Percentiles rank a stretch among this genome's conserved stretches.
These are phyloP conservation scores for Rhizopogon sp. DNA, from an alignment of 768 basidiomycete species.

Conservation along the genomic window DNA sequence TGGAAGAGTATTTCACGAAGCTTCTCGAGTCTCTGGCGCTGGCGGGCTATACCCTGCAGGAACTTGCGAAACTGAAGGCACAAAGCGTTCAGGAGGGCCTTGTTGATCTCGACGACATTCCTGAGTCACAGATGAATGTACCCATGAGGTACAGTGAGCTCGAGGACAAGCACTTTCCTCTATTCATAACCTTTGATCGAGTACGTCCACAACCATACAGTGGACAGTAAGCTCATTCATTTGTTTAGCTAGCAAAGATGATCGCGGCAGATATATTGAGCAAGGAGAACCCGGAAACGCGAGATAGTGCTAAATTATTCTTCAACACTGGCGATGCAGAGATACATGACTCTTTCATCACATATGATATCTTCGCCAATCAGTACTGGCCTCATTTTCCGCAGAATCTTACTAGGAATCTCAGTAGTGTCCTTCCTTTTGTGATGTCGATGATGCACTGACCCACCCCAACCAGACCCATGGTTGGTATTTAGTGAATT, in stretches of 20 bases:
- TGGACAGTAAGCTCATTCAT: not conserved
- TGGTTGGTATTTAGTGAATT: slow-evolving; percentile 61
- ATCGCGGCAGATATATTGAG: slow-evolving; percentile 18
- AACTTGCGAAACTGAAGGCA: slow-evolving; percentile 29
- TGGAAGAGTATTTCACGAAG: slow-evolving; percentile 60
- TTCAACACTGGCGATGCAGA: slow-evolving; percentile 10
- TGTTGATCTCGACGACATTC: slow-evolving; percentile 34
- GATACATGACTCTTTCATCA: slow-evolving; percentile 26
- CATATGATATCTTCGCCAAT: slow-evolving; percentile 42
- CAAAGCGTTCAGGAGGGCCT: slow-evolving; percentile 20
- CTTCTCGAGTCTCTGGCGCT: slow-evolving; percentile 40
- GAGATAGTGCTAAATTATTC: slow-evolving; percentile 10
- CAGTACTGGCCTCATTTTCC: slow-evolving; percentile 60
- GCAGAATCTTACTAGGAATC: slow-evolving; percentile 41
- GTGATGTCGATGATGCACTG: not conserved
- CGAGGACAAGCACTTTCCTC: slow-evolving; percentile 56
- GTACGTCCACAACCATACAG: slow-evolving; percentile 27
- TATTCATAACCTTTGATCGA: slow-evolving; percentile 64
- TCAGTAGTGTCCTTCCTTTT: slow-evolving; percentile 35
- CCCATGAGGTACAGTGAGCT: slow-evolving; percentile 53
- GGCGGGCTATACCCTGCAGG: slow-evolving; percentile 29
- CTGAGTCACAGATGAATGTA: slow-evolving; percentile 16
- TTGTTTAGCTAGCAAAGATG: slow-evolving; percentile 18
- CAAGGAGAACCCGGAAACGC: slow-evolving; percentile 2
- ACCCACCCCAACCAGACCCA: slow-evolving; percentile 38